These are phyloP conservation scores for Zasmidium cellare DNA, from an alignment of 2,329 filamentous ascomycete genomes.

Conservation along the genomic window DNA sequence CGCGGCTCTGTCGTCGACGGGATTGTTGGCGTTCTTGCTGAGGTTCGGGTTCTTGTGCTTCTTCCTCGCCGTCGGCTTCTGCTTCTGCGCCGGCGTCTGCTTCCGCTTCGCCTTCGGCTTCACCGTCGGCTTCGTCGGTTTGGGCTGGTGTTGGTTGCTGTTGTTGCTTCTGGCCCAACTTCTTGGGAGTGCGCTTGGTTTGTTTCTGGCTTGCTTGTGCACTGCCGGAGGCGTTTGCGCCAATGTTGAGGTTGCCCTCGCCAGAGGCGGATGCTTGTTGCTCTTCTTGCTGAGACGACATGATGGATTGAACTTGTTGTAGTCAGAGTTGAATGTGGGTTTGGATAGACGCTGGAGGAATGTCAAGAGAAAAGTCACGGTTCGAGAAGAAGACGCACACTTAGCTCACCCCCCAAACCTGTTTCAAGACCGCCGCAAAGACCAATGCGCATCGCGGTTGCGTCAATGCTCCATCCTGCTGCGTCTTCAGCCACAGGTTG, in stretches of 20 bases:
- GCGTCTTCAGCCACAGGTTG: constrained; percentile 1
- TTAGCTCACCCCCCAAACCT: constrained; percentile 23
- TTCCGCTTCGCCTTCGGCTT: constrained; percentile 29
- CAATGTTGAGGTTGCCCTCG: constrained; percentile 26
- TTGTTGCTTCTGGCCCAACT: constrained; percentile 49
- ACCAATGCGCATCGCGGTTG: neutral
- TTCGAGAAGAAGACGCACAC: constrained; percentile 13
- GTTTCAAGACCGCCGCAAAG: constrained; percentile 16
- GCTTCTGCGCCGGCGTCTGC: constrained; percentile 42
- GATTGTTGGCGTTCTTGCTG: constrained; percentile 44
- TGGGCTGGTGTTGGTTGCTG: constrained; percentile 49
- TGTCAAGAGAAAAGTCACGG: constrained; percentile 1
- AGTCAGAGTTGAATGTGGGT: neutral
- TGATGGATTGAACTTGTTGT: constrained; percentile 14
- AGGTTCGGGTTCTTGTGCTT: constrained; percentile 44
- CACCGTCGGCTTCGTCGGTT: constrained; percentile 44
- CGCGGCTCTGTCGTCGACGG: constrained; percentile 51
- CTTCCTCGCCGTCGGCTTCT: constrained; percentile 40
- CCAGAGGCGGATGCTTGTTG: constrained; percentile 24
- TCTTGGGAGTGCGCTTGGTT: constrained; percentile 50
- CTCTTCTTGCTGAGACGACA: constrained; percentile 26
- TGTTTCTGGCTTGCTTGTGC: constrained; percentile 39
- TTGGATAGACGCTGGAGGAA: neutral
- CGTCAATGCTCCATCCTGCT: neutral
- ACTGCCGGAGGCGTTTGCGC: constrained; percentile 31